A percentile compares a stretch with the other conserved stretches of the same genome.
Evolutionary conservation across 2,329 filamentous ascomycete genomes (phyloP).

Genomic region (Xylariales sp.): DNA sequence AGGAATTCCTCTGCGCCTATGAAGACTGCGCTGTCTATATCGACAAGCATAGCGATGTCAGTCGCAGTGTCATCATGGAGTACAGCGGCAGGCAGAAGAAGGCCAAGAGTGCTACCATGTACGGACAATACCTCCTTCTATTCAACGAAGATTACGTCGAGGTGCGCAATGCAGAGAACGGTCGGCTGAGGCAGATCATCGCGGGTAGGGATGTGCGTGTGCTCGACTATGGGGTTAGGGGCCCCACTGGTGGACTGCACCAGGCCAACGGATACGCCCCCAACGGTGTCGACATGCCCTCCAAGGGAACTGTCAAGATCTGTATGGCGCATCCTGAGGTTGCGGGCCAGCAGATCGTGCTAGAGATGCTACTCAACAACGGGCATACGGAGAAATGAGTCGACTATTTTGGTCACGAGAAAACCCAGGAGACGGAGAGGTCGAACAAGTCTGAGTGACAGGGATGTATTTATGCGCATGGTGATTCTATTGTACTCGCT

Average conservation of each 20-base stretch:
- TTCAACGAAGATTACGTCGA: constrained; percentile 98
- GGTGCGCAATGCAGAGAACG: constrained; percentile 94
- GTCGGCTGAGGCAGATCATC: constrained; percentile 88
- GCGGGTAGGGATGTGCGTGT: constrained; percentile 85
- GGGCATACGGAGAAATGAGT: constrained; percentile 56
- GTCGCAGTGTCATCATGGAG: constrained; percentile 92
- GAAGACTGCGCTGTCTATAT: constrained; percentile 96
- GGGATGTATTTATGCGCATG: too few relatives aligned
- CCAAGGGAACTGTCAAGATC: constrained; percentile 81
- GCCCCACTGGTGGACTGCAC: constrained; percentile 49
- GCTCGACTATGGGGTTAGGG: constrained; percentile 75
- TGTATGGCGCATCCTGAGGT: constrained; percentile 91
- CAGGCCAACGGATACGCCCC: constrained; percentile 25
- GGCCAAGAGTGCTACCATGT: constrained; percentile 81
- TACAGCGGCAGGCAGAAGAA: constrained; percentile 84
- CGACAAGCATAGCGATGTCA: constrained; percentile 96
- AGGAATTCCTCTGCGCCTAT: constrained; percentile 90
- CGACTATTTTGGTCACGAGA: too few relatives aligned
- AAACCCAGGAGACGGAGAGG: too few relatives aligned
- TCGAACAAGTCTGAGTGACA: too few relatives aligned
- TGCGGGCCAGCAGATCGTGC: constrained; percentile 76
- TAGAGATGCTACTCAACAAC: constrained; percentile 90
- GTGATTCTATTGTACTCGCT: not conserved
- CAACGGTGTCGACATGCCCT: constrained; percentile 35
- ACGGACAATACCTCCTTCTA: constrained; percentile 83